Evolutionary conservation across 1,284 basidiomycete species (phyloP).

Genomic region (Neotropicomus parvogracilis): DNA sequence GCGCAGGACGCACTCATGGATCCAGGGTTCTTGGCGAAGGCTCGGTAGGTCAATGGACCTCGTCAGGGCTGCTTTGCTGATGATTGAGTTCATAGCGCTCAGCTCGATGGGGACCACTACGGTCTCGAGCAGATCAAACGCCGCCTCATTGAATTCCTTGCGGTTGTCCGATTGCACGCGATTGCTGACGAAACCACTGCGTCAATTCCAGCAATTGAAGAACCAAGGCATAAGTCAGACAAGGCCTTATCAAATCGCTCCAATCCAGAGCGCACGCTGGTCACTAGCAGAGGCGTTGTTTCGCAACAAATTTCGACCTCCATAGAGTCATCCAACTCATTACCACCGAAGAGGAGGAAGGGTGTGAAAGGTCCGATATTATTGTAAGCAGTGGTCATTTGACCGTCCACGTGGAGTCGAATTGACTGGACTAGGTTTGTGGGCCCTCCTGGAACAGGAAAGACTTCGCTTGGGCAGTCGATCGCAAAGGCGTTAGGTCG

Average conservation of each 20-base stretch:
- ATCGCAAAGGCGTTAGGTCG: conserved; percentile 79
- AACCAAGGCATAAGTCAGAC: conserved; percentile 2
- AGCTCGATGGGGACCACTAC: conserved; percentile 85
- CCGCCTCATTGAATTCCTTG: conserved; percentile 85
- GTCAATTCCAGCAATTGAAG: conserved; percentile 1
- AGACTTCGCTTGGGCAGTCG: conserved; percentile 83
- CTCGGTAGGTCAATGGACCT: conserved; percentile 36
- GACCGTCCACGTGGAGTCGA: neutral
- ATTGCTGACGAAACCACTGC: conserved; percentile 38
- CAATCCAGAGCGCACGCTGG: conserved; percentile 21
- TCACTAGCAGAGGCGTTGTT: conserved; percentile 6
- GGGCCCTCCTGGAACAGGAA: conserved; percentile 81
- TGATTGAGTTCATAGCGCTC: conserved; percentile 37
- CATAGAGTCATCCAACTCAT: conserved; percentile 8
- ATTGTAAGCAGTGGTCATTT: conserved; percentile 40
- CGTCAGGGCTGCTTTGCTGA: conserved; percentile 5
- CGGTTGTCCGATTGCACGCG: conserved; percentile 78
- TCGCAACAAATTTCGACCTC: conserved; percentile 10
- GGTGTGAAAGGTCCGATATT: conserved; percentile 78
- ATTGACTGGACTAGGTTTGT: conserved; percentile 52
- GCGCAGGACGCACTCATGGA: conserved; percentile 42
- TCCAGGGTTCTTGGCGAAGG: conserved; percentile 56
- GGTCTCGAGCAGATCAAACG: conserved; percentile 90
- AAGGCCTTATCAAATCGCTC: conserved; percentile 14
- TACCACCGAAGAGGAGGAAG: conserved; percentile 28